Evolutionary conservation across 2,329 filamentous ascomycete species (phyloP), one percentile per base, ranked within the genome.

Genomic region (Fusarium lateritium): DNA sequence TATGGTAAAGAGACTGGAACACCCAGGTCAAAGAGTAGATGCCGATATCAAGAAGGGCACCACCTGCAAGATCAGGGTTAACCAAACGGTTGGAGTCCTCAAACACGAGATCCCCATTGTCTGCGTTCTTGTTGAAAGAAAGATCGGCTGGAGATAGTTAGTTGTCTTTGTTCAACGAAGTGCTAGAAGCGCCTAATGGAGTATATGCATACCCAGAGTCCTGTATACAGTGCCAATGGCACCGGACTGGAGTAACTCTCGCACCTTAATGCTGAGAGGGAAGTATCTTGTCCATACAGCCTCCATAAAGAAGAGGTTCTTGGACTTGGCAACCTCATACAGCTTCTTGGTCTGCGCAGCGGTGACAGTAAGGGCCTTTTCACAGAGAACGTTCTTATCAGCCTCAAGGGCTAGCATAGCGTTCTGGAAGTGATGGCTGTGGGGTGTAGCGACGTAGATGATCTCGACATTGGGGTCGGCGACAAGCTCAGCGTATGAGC

Each of bases 381-480:
- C 94, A 79, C 94, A 97, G 34, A 97, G 87, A 31, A 97, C 93
- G 74, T 95, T 87, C 85, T 97, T 97, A 75, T 93, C 92, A 9
- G 92, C 92, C 70, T 93, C 87, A 39, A 97, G 85, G 43, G 90
- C 92, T n/a, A 97, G 86, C 88, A 94, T 93, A 68, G 89, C 88
- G 81, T 97, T 95, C 79, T 97, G 93, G 83, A 94, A 97, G 83
- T 97, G 94, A 79, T 97, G 94, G 73, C 92, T 94, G 82, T 97
- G 94, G 17, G 94, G 94, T 6, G 94, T 97, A 24, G 93, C 94
- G 57, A 97, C 88, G 79, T 97, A 97, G 81, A 97, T 82, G 73
- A 97, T 92, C 79, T 97, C 92, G 70, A 97, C 87, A 73, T 93
- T 87, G 8, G 91, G 83, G 77, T 97, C 93, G 51, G 87, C 86